phyloP scores from a whole-genome alignment of 345 rosid genomes.

The Alliaria petiolata region DNA sequence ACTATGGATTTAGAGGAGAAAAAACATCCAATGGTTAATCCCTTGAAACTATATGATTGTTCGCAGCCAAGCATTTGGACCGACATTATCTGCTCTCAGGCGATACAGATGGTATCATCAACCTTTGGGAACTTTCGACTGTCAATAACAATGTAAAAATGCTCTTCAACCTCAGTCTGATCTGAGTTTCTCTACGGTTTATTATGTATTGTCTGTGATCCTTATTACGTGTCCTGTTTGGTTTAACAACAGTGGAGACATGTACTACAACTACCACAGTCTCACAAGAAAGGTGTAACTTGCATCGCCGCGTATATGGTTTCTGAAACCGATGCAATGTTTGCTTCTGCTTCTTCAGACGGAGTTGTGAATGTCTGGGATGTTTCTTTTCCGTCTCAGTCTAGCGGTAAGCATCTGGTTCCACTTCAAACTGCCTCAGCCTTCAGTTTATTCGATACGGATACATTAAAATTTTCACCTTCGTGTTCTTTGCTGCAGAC shows the following conservation, averaged over 20 bases:
- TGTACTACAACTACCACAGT: conserved; percentile 61
- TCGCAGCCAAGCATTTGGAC: conserved; percentile 56
- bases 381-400: conserved; percentile 43
- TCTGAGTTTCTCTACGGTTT: not conserved
- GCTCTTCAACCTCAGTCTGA: not conserved
- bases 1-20: not conserved
- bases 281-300: conserved; percentile 87
- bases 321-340: conserved; percentile 56
- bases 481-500: conserved; percentile 39
- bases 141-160: conserved; percentile 48
- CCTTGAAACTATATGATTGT: not conserved
- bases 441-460: not conserved
- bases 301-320: conserved; percentile 69
- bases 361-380: conserved; percentile 68
- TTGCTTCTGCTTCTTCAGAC: conserved; percentile 88
- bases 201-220: not conserved
- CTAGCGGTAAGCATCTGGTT: conserved; percentile 40
- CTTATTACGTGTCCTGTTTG: not conserved
- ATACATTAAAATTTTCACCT: not conserved
- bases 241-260: conserved; percentile 59
- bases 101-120: conserved; percentile 67
- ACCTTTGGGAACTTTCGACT: conserved; percentile 73
- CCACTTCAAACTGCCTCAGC: not conserved
- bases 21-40: not conserved
- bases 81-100: conserved; percentile 77